Conservation (phyloP, 495 filamentous ascomycete genomes). For the Aspergillus biplanus region DNA sequence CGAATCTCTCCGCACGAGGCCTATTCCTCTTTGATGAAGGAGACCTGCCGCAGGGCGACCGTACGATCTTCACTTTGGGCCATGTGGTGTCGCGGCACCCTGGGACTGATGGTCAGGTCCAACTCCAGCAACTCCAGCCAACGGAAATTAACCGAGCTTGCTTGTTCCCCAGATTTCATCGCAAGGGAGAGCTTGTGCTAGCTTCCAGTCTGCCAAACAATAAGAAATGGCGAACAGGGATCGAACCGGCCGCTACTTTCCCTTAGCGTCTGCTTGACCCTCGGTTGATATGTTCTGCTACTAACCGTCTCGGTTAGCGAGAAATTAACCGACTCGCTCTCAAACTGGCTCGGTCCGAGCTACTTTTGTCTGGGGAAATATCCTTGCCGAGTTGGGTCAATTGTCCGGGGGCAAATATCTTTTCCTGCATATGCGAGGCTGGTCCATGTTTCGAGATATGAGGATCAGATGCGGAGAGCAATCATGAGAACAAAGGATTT, state of each 20-base stretch:
- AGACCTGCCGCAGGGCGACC: conserved; percentile 4
- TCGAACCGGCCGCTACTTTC: neutral
- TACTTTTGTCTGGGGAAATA: neutral
- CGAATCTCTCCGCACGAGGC: conserved; percentile 13
- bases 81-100: neutral
- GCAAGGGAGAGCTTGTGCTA: neutral
- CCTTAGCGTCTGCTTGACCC: neutral
- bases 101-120: neutral
- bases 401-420: conserved; percentile 1
- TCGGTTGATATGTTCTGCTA: conserved; percentile 11
- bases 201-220: neutral
- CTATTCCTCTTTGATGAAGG: conserved; percentile 6
- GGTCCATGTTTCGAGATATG: neutral
- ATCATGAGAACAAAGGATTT: conserved; percentile 8
- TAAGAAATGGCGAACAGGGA: neutral
- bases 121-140: neutral
- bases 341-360: neutral
- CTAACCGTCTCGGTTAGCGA: conserved; percentile 11
- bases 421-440: neutral
- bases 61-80: conserved; percentile 4
- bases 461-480: conserved; percentile 1
- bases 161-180: conserved; percentile 18
- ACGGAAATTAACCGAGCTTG: conserved; percentile 18
- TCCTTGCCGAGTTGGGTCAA: conserved; percentile 14
- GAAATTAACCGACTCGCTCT: conserved; percentile 15